Base-by-base conservation (phyloP, 257 asterid genomes). In the Solanum commersonii region DNA sequence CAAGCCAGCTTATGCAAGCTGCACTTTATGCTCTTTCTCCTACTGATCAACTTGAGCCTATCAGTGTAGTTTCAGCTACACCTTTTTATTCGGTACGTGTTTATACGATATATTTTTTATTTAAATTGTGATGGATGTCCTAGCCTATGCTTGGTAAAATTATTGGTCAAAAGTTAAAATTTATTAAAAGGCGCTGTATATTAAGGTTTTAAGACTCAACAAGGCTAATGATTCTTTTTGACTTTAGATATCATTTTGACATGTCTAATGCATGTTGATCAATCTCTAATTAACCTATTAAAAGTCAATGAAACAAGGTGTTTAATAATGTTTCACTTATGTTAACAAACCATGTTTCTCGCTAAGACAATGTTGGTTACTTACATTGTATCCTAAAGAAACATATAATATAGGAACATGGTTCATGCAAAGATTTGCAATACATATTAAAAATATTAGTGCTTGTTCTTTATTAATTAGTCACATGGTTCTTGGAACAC, bases 1-100 rank as follows among this genome's bases (percentile, higher is more conserved):
- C 98, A 3, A 96, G 99, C 88, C 98, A 96, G 88, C 95, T 96
- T 16, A 88, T 96, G 74, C 88, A 89, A 11, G 99, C 99, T 3
- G 95, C 93, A 5, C 70, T 95, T 2, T 96, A 89, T 86, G 98
- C 98, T 65, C 94, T 96, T 11, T 88, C 95, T 49, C 86, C 92
- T 20, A 35, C 86, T 2, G 87, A 91, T 77, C 87, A 89, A 1
- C 90, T 93, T 12, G 81, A 92, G 23, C 97, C 98, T 1, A 85
- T 92, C 90, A 90, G 88, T 87, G 96, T 96, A 6, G 95, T 96
- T 10, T 91, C 96, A 0, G 98, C 97, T 0, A 88, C 94, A 22
- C 99, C 98, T 23, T 95, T 92, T 88, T 95, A 96, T 89, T 95
- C 98, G 91, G 98, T 94, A 35, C 79, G 23, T 2, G 3, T 40